Evolutionary conservation across 805 yeast species (phyloP).

Genomic region (Teunomyces kruisii): DNA sequence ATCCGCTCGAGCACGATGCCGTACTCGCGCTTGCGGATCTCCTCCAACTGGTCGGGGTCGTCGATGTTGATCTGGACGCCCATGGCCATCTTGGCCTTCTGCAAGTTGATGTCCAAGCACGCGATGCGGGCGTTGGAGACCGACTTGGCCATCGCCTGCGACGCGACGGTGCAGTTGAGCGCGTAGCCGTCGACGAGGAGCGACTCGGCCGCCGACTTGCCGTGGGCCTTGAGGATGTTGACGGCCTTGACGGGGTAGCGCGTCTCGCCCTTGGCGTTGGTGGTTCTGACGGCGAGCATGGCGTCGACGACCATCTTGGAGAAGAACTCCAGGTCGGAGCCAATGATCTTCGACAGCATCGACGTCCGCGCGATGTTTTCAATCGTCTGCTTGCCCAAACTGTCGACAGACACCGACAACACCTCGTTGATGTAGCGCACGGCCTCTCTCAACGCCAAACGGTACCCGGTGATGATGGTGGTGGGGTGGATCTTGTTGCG

Average conservation of each 20-base stretch:
- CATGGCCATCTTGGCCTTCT: constrained; percentile 95
- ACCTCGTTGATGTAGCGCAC: constrained; percentile 82
- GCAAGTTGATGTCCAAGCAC: constrained; percentile 86
- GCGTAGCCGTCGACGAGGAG: constrained; percentile 91
- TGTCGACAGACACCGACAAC: constrained; percentile 74
- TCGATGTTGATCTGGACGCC: constrained; percentile 97
- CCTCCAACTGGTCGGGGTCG: constrained; percentile 96
- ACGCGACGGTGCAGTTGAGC: constrained; percentile 92
- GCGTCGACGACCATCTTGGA: constrained; percentile 92
- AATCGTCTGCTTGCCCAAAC: constrained; percentile 79
- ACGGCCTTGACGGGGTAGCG: constrained; percentile 97
- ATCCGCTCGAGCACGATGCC: constrained; percentile 84
- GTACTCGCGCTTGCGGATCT: constrained; percentile 83
- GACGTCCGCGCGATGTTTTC: constrained; percentile 93
- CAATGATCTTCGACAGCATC: constrained; percentile 95
- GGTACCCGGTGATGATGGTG: constrained; percentile 93
- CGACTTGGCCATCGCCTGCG: constrained; percentile 89
- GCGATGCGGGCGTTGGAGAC: constrained; percentile 78
- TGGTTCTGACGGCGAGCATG: constrained; percentile 89
- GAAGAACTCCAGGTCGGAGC: constrained; percentile 89
- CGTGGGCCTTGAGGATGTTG: constrained; percentile 93
- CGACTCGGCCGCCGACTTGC: constrained; percentile 87
- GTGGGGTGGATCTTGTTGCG: constrained; percentile 96
- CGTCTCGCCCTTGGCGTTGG: constrained; percentile 80
- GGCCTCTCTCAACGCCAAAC: constrained; percentile 91